Evolutionary conservation across 352 stramenopile species (phyloP), one percentile per base, ranked within the genome.

Genomic region (Globisporangium sylvaticum): DNA sequence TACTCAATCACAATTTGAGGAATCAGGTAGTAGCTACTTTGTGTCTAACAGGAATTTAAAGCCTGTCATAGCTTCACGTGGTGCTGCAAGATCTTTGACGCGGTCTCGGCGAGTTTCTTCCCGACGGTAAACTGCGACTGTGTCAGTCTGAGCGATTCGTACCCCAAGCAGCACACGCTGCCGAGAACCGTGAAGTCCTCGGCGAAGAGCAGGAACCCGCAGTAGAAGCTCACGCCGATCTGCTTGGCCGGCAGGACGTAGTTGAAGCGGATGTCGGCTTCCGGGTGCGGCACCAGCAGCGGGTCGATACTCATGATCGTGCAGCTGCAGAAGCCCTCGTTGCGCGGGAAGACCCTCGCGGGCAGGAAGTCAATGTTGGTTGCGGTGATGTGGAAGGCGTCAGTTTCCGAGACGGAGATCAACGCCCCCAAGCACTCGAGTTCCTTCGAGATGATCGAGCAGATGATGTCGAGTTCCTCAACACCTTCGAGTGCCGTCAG

Each of bases 171-270:
- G 67, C 81, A 91, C 42, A 93, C 63, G 6, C 77, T 79, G 1
- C 81, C 83, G 57, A 92, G 85, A 50, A 88, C 68, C 6, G 77
- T 83, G 39, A 37, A 59, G 57, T 88, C 70, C 2, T 72, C 64
- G 0, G 74, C 68, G 2, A 87, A 27, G 31, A 93, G 61, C 22
- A 83, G 85, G 59, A 91, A 91, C 5, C 85, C 85, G 74, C 81
- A 91, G 80, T 93, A 91, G 71, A 90, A 93, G 64, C 80, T 84
- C 50, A 78, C 53, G 27, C 22, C 22, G 1, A 58, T 20, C 4
- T 58, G 18, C 29, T 58, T 58, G 15, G 42, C 25, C 3, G 53
- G 34, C 34, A 37, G 4, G n/a, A 62, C 24, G 34, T 62, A 34
- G 22, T 7, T 62, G 32, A 53, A 62, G 34, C 62, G 66, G 5